Base-by-base conservation (phyloP, 768 basidiomycete genomes). In the Pleurotus tuoliensis region DNA sequence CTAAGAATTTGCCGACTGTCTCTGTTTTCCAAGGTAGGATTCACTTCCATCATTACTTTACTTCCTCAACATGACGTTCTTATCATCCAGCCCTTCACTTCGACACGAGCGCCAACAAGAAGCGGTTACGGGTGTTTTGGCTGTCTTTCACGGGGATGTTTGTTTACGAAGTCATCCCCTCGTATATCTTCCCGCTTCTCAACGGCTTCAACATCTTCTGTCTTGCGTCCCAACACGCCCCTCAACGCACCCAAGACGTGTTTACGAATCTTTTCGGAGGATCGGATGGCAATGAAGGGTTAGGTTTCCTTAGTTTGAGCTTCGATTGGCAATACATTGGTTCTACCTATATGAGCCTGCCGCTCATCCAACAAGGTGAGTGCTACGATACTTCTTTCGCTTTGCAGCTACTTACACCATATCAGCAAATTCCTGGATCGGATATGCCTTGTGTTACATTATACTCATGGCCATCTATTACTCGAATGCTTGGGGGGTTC, bases 241-340 rank as follows among this genome's bases (percentile, higher is more conserved):
- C 77, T 2, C 66, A 74, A 43, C 72, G 62, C 5, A 73, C 79
- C 4, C 69, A 74, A 25, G 69, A 82, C 58, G 64, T 80, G 13
- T 77, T 86, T 62, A 86, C 84, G 3, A 81, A 83, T 52, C 61
- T 89, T 0, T 88, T 89, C 57, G 88, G 88, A 25, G 88, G 88
- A 4, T 71, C 80, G 2, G 74, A 81, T 37, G 84, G 78, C 25
- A 89, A 88, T 61, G 86, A 89, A 66, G 87, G 86, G 0, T 71
- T 88, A 40, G 86, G 87, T 0, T 62, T 88, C 16, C 55, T 83
- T 40, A 81, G 79, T 34, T 56, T 88, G 41, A 81, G 82, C n/a
- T 78, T 88, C 46, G 87, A 88, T 61, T 89, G 84, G 84, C 82
- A 84, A 58, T 84, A 84, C 60, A 82, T 86, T 59, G 78, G 78